Base-by-base conservation (phyloP, 1,284 basidiomycete species). In the Microbotryum violaceum region DNA sequence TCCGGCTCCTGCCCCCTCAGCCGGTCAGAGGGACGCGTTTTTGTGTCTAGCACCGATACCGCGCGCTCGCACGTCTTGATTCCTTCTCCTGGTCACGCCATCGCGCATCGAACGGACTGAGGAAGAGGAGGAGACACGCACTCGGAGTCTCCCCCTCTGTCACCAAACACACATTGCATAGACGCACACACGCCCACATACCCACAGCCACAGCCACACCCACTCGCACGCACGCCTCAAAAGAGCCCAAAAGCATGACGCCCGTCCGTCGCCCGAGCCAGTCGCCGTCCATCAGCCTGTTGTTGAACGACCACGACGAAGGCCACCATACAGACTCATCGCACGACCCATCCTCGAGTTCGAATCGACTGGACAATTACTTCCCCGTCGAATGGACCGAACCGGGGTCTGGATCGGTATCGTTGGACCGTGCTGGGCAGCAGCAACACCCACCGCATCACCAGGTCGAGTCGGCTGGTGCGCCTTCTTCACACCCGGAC, bases 231-330 rank as follows among this genome's bases (percentile, higher is more conserved):
- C 16, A 42, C 33, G 6, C 37, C 12, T n/a, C 37, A 12, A n/a
- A n/a, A n/a, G n/a, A n/a, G n/a, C 16, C 37, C 4, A 6, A 16
- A 42, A 42, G 37, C 12, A 42, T 42, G 37, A 42, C 37, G 14
- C 37, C 37, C 37, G 37, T 18, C 37, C 37, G 37, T 42, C 37
- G 37, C n/a, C 63, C 59, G n/a, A 57, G 58, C 14, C 49, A 58
- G 2, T 65, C 64, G 3, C 64, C 64, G 7, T 63, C 61, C 10
- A 62, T 65, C 58, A 45, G 12, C 21, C 58, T 60, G 16, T 33
- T 65, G 23, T 49, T 65, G 21, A 53, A 54, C 56, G 14, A 51
- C 48, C 48, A 49, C 21, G 48, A 27, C 48, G 27, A 21, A 49
- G 27, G 48, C 48, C 27, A 27, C 48, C 16, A 27, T 4, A 21